These are phyloP conservation scores for Dothideomycetes sp. DNA, from an alignment of 2,329 filamentous ascomycete genomes.

Conservation along the genomic window DNA sequence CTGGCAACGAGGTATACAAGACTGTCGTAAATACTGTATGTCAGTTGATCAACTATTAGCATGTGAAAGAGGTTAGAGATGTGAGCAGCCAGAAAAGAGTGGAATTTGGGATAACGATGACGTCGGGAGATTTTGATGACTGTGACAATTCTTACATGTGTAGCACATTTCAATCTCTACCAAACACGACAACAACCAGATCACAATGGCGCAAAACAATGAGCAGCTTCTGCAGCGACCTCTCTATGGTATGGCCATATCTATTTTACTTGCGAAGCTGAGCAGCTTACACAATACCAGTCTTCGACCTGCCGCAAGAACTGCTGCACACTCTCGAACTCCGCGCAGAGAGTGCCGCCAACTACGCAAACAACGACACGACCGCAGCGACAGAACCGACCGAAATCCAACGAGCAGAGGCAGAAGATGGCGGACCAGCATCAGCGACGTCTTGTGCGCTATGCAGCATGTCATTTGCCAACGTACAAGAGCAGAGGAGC, in stretches of 20 bases:
- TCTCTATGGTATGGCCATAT: slow-evolving; percentile 43
- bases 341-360: slow-evolving; percentile 32
- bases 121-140: too few relatives aligned
- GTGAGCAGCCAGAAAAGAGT: too few relatives aligned
- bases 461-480: slow-evolving; percentile 63
- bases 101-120: too few relatives aligned
- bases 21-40: too few relatives aligned
- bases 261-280: slow-evolving; percentile 17
- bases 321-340: slow-evolving; percentile 59
- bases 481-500: slow-evolving; percentile 68
- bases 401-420: slow-evolving; percentile 25
- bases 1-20: too few relatives aligned
- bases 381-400: slow-evolving; percentile 5
- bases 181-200: too few relatives aligned
- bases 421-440: slow-evolving; percentile 36
- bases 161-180: too few relatives aligned
- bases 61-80: too few relatives aligned
- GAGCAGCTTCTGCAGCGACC: slow-evolving; percentile 38
- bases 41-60: too few relatives aligned
- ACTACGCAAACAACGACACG: slow-evolving; percentile 1
- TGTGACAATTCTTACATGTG: too few relatives aligned
- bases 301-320: slow-evolving; percentile 73
- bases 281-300: slow-evolving; percentile 34
- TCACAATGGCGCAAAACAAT: slow-evolving; percentile 21
- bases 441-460: slow-evolving; percentile 70